phyloP scores from a whole-genome alignment of 2,329 filamentous ascomycete species.

The Trichoderma gracile region DNA sequence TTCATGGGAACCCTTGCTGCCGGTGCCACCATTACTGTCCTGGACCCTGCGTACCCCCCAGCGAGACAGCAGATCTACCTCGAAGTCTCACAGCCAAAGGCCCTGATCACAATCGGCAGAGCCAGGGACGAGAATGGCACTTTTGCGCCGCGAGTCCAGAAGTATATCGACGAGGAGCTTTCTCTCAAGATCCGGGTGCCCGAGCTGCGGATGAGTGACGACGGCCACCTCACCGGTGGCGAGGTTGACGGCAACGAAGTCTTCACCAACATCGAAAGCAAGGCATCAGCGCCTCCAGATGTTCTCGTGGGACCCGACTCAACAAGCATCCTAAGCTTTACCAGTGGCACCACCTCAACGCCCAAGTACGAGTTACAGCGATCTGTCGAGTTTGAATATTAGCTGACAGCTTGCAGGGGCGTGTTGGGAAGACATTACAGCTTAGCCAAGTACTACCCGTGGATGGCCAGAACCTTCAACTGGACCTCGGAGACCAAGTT shows the following conservation, averaged over 20 bases:
- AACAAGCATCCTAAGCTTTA: slow-evolving; percentile 59
- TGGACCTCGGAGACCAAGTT: not conserved
- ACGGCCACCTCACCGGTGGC: slow-evolving; percentile 73
- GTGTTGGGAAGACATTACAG: slow-evolving; percentile 86
- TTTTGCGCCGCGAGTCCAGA: slow-evolving; percentile 49
- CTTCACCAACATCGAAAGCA: slow-evolving; percentile 56
- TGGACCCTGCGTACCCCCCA: slow-evolving; percentile 63
- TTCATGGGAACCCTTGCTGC: slow-evolving; percentile 73
- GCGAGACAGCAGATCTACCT: slow-evolving; percentile 60
- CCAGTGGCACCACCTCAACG: slow-evolving; percentile 43
- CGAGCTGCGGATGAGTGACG: slow-evolving; percentile 67
- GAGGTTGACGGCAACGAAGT: slow-evolving; percentile 65
- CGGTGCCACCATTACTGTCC: slow-evolving; percentile 63
- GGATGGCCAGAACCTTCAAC: slow-evolving; percentile 66
- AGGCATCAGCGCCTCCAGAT: slow-evolving; percentile 59
- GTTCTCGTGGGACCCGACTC: slow-evolving; percentile 65
- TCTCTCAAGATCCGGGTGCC: slow-evolving; percentile 73
- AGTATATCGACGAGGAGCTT: slow-evolving; percentile 73
- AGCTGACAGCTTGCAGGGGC: slow-evolving; percentile 44
- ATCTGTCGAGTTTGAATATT: slow-evolving; percentile 26
- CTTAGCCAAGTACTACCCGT: slow-evolving; percentile 82
- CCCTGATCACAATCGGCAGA: slow-evolving; percentile 65
- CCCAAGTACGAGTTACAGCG: slow-evolving; percentile 59
- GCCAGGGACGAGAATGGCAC: slow-evolving; percentile 49
- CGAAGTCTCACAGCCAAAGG: slow-evolving; percentile 58